Conservation (phyloP, 2,329 filamentous ascomycete genomes). For the Cadophora sp. region DNA sequence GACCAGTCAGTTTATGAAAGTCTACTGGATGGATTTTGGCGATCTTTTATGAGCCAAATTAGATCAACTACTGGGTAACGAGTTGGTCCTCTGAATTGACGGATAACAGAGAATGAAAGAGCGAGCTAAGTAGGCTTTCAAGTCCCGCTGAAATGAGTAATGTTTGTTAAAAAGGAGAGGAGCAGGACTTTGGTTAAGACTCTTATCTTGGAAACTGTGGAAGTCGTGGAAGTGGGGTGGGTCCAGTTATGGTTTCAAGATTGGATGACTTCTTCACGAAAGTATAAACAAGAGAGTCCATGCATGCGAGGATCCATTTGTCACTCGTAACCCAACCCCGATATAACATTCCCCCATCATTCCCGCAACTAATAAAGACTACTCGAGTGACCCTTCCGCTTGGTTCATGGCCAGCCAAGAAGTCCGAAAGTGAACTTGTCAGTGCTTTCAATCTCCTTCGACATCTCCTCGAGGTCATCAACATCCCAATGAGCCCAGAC, state of each 20-base stretch:
- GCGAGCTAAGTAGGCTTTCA: background rate
- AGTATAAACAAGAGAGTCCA: background rate
- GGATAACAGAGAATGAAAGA: too few species aligned
- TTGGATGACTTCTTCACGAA: too few species aligned
- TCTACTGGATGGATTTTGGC: too few species aligned
- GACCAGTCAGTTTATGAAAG: too few species aligned
- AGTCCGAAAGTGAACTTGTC: conserved; percentile 20
- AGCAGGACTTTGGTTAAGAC: too few species aligned
- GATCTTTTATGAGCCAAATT: too few species aligned
- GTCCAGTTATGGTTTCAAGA: too few species aligned
- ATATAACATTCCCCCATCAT: background rate
- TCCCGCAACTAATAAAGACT: background rate
- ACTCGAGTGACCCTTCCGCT: background rate
- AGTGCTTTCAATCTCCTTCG: conserved; percentile 29
- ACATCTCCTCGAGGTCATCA: conserved; percentile 52
- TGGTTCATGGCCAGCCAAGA: conserved; percentile 18
- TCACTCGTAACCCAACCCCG: background rate
- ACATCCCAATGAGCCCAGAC: conserved; percentile 59
- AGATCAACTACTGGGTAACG: too few species aligned
- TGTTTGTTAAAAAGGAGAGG: too few species aligned
- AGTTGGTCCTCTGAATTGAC: too few species aligned
- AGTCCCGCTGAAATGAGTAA: background rate
- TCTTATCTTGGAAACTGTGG: too few species aligned
- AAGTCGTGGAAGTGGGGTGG: too few species aligned
- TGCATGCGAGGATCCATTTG: background rate